Base-by-base conservation (phyloP, 495 filamentous ascomycete genomes). In the Penicillium paradoxum region DNA sequence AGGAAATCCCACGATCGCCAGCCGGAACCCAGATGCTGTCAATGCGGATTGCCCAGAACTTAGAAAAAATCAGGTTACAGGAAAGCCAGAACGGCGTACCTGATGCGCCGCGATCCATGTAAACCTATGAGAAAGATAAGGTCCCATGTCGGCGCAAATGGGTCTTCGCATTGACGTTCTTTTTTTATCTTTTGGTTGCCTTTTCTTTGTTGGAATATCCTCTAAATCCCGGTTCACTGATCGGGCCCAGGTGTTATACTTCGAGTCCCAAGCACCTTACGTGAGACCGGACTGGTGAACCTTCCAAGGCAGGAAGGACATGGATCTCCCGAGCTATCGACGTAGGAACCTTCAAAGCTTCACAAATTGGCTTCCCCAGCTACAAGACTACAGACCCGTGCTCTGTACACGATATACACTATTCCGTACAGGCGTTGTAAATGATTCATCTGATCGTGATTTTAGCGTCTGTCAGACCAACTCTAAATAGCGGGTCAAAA, bases 391-490 rank as follows among this genome's bases (percentile, higher is more conserved):
- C n/a, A n/a, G n/a, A n/a, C n/a, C n/a, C n/a, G n/a, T n/a, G n/a
- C n/a, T n/a, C n/a, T n/a, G n/a, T n/a, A n/a, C 25, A 27, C 25
- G 8, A 27, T 4, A 41, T 41, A 11, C 11, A 22, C 2, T 22
- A 21, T 10, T 17, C 14, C 29, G 22, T 22, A 38, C 1, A n/a
- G n/a, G n/a, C n/a, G n/a, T n/a, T n/a, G n/a, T n/a, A n/a, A n/a
- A n/a, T n/a, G 2, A 22, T 30, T 55, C 57, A 56, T 55, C 46
- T 57, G 39, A 63, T 59, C 53, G 30, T 58, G 27, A 56, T 51
- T 60, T 63, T 66, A 63, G 58, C 59, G 63, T 53, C 49, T 53
- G 60, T 60, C 60, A 63, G 45, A 54, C 43, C 53, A 66, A 66
- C 63, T 66, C 55, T 66, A 66, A 63, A 58, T 60, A 60, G 60